Evolutionary conservation across 345 rosid species (phyloP).

Genomic region (Laguncularia racemosa): DNA sequence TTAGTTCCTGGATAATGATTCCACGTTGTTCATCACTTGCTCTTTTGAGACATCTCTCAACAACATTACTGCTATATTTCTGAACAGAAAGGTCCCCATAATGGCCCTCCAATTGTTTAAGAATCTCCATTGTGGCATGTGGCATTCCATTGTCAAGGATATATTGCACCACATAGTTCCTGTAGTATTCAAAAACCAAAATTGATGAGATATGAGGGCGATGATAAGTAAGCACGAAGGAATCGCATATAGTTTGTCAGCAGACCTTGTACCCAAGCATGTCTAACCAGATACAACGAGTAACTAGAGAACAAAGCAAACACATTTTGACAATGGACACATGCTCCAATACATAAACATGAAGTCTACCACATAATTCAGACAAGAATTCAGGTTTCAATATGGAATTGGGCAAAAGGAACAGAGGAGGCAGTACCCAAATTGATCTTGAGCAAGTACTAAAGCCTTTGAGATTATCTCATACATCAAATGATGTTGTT

Average conservation of each 20-base stretch:
- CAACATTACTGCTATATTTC: constrained; percentile 89
- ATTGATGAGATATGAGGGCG: too few relatives aligned
- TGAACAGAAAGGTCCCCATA: constrained; percentile 73
- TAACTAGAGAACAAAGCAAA: too few relatives aligned
- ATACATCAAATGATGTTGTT: constrained; percentile 31
- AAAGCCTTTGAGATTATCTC: constrained; percentile 59
- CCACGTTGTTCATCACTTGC: constrained; percentile 39
- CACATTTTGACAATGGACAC: too few relatives aligned
- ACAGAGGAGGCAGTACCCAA: constrained; percentile 37
- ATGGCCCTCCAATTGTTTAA: constrained; percentile 58
- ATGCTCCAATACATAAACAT: too few relatives aligned
- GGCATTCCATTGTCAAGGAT: constrained; percentile 20
- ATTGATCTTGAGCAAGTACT: constrained; percentile 68
- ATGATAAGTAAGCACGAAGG: too few relatives aligned
- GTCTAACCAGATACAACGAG: too few relatives aligned
- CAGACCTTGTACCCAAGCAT: too few relatives aligned
- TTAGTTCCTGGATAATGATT: constrained; percentile 47
- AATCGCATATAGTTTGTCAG: too few relatives aligned
- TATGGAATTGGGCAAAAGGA: background rate
- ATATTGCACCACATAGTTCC: constrained; percentile 17
- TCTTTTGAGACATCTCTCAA: constrained; percentile 67
- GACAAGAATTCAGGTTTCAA: too few relatives aligned
- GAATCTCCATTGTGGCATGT: constrained; percentile 42
- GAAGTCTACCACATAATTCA: too few relatives aligned
- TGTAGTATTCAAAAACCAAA: background rate